Base-by-base conservation (phyloP, 257 asterid species). In the Prunella vulgaris region DNA sequence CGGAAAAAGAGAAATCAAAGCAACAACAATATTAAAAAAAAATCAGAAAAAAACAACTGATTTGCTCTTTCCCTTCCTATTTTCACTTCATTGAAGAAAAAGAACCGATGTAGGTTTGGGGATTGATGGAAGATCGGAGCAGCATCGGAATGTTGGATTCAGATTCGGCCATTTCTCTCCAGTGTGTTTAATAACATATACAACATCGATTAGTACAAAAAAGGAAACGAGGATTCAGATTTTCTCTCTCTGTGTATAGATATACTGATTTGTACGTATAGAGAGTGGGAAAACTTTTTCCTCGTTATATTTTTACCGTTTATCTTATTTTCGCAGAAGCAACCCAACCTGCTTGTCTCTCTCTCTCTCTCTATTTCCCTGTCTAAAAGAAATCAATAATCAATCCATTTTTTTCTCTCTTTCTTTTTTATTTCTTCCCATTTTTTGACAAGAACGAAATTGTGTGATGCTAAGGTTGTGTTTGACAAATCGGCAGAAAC, bases 141-240 rank as follows among this genome's bases (percentile, higher is more conserved):
- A 78, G 79, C 83, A 77, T 49, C 65, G 78, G 76, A 81, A 86
- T 84, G 96, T 75, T 74, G 84, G 96, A 88, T 83, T 91, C 84
- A 81, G 92, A 91, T 86, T 87, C 87, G 84, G 63, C 81, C 84
- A 80, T 81, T 60, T 74, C 71, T 77, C 71, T 74, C 84, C 76
- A 71, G 79, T 66, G 79, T 15, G 78, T 68, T 52, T 10, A 30
- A 63, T 49, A 21, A 53, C 65, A 63, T 37, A 62, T 17, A 80
- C 69, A 66, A 77, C 85, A 79, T 76, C 82, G 82, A 78, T 80
- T 65, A 71, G 74, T 71, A 78, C 83, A 51, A 51, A 58, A 60
- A 68, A 48, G 20, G 53, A 68, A 73, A 67, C 27, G 64, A 72
- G 68, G 83, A 69, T 77, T 70, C 77, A 73, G 83, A 75, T 69